Percentiles rank a stretch among this genome's conserved stretches.
Conservation (phyloP, 179 eudicot genomes). For the Patellifolia procumbens region DNA sequence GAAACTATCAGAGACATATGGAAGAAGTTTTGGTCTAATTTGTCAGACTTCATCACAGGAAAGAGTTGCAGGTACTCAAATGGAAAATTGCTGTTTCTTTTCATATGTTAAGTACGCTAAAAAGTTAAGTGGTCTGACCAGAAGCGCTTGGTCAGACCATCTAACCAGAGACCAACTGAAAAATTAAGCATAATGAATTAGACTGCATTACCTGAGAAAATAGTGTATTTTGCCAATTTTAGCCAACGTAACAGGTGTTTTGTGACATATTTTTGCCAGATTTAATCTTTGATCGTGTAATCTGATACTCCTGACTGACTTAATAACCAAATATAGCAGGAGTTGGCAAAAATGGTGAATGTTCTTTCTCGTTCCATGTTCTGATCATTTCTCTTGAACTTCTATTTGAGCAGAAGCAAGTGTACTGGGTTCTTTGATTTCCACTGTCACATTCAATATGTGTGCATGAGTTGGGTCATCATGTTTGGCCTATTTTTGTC, state of each 20-base stretch:
- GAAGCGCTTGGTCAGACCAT: too few species aligned
- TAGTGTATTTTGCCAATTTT: too few species aligned
- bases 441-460: slow-evolving; percentile 85
- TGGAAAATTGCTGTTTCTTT: not conserved
- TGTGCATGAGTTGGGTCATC: slow-evolving; percentile 89
- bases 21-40: slow-evolving; percentile 67
- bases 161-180: too few species aligned
- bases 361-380: not conserved
- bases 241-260: too few species aligned
- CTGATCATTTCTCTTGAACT: slow-evolving; percentile 16
- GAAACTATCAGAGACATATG: slow-evolving; percentile 61
- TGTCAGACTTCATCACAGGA: slow-evolving; percentile 75
- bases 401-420: slow-evolving; percentile 53
- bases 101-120: not conserved
- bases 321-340: too few species aligned
- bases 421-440: slow-evolving; percentile 84
- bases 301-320: too few species aligned
- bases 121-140: too few species aligned
- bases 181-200: not conserved
- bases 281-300: too few species aligned
- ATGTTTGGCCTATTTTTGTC: slow-evolving; percentile 72
- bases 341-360: not conserved
- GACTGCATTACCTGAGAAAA: not conserved
- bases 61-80: slow-evolving; percentile 75
- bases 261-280: too few species aligned